Evolutionary conservation across 345 rosid species (phyloP), one percentile per base, ranked within the genome.

Genomic region (Microcos paniculata): DNA sequence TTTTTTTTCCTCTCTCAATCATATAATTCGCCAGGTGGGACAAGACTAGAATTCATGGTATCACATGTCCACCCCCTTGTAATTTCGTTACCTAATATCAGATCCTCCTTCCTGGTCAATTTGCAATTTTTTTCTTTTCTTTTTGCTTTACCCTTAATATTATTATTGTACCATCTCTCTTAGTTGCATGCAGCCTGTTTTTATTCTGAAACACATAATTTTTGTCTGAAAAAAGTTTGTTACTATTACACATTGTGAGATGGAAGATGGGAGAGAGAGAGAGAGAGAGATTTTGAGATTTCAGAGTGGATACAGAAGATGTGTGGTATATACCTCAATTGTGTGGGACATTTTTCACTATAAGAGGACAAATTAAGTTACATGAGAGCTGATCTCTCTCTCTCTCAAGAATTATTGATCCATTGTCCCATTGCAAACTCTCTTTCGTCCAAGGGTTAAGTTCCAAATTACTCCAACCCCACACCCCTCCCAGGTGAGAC

Each of bases 61-160:
- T 71, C 83, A 80, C 77, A 62, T 76, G 82, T 52, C 53, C 31
- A 21, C 12, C 76, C 57, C 65, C 31, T 23, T 23, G 10, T 8
- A 23, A 23, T 56, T 1, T 23, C 3, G 7, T 55, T 42, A 26
- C 52, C 52, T 21, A 66, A 23, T 43, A 43, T 26, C 53, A 24
- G 43, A 66, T 67, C 35, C 5, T 38, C 69, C 70, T 43, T 21
- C 55, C 13, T 2, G 21, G 30, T 69, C 73, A 49, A 69, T 10
- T 49, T 69, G 72, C 42, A 48, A 49, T 28, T 38, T 38, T 13
- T 1, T 68, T 51, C 33, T 8, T n/a, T n/a, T 26, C 19, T n/a
- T 46, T 28, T 48, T 8, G 57, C 42, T 24, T n/a, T n/a, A n/a
- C n/a, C 53, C 45, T 6, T 42, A 42, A 42, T 6, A 7, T 6